These are phyloP conservation scores for Saturnispora sanitii DNA, from an alignment of 805 yeast genomes.

Conservation along the genomic window DNA sequence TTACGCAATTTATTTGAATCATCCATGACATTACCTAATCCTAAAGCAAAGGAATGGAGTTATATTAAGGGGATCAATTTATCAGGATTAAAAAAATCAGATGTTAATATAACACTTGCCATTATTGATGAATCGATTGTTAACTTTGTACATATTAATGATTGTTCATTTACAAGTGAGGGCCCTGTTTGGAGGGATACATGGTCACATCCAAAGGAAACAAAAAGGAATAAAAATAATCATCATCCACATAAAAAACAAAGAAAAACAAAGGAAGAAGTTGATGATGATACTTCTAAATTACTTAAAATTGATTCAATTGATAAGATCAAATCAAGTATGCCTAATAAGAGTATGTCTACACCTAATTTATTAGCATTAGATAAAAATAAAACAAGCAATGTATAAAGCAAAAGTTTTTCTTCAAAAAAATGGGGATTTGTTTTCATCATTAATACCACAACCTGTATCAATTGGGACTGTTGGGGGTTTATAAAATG, in stretches of 20 bases:
- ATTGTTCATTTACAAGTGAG: conserved; percentile 34
- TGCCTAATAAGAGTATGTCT: conserved; percentile 5
- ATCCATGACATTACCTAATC: conserved; percentile 13
- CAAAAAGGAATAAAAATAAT: no score
- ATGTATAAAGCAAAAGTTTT: neutral
- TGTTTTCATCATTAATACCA: conserved; percentile 1
- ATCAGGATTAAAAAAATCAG: conserved; percentile 9
- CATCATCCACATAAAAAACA: neutral
- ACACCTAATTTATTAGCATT: conserved; percentile 6
- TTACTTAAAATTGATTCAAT: conserved; percentile 5
- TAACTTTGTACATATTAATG: conserved; percentile 48
- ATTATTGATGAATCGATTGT: conserved; percentile 67
- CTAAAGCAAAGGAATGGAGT: conserved; percentile 9
- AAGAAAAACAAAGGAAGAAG: neutral
- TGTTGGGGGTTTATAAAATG: conserved; percentile 2
- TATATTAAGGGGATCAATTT: conserved; percentile 11
- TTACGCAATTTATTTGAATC: conserved; percentile 29
- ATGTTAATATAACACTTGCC: conserved; percentile 42
- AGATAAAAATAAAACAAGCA: neutral
- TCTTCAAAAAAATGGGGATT: neutral
- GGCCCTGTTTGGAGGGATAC: conserved; percentile 25
- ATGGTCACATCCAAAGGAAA: conserved; percentile 12
- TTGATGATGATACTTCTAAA: conserved; percentile 3
- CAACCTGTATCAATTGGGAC: neutral
- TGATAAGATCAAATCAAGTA: conserved; percentile 4